These are phyloP conservation scores for Aspergillus cavernicola DNA, from an alignment of 495 filamentous ascomycete genomes.

Conservation along the genomic window DNA sequence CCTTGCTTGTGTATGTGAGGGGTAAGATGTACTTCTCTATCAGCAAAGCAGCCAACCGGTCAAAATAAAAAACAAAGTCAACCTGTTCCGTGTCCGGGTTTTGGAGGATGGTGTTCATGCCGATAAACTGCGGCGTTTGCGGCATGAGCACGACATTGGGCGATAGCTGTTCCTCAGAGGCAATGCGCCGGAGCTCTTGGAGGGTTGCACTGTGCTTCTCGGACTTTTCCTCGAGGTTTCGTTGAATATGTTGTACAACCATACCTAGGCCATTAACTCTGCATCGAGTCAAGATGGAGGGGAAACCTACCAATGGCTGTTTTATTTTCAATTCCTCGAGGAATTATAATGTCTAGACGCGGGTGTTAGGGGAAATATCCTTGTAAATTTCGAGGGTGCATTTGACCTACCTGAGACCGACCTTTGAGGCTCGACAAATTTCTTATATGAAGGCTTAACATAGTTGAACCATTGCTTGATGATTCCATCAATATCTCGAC, in stretches of 20 bases:
- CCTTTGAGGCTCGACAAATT: constrained; percentile 86
- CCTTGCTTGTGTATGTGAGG: background rate
- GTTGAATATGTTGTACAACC: constrained; percentile 85
- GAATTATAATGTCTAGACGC: constrained; percentile 80
- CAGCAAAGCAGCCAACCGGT: constrained; percentile 77
- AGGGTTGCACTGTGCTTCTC: constrained; percentile 74
- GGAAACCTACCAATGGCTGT: constrained; percentile 74
- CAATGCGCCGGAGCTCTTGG: constrained; percentile 62
- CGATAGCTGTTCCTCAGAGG: constrained; percentile 67
- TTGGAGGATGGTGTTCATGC: constrained; percentile 88
- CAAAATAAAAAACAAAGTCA: constrained; percentile 96
- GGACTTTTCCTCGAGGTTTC: constrained; percentile 81
- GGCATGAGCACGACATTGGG: constrained; percentile 66
- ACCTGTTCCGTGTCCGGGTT: constrained; percentile 74
- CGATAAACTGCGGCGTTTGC: constrained; percentile 71
- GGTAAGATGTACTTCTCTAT: constrained; percentile 67
- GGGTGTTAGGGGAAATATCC: background rate
- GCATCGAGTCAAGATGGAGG: background rate
- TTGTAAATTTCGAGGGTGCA: constrained; percentile 17
- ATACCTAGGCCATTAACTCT: constrained; percentile 56
- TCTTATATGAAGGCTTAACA: constrained; percentile 93
- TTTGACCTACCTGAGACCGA: constrained; percentile 60
- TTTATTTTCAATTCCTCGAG: constrained; percentile 86
- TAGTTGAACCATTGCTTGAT: constrained; percentile 97
- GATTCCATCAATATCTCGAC: constrained; percentile 85